These are phyloP conservation scores for Cruciata laevipes DNA, from an alignment of 257 asterid species.

Conservation along the genomic window DNA sequence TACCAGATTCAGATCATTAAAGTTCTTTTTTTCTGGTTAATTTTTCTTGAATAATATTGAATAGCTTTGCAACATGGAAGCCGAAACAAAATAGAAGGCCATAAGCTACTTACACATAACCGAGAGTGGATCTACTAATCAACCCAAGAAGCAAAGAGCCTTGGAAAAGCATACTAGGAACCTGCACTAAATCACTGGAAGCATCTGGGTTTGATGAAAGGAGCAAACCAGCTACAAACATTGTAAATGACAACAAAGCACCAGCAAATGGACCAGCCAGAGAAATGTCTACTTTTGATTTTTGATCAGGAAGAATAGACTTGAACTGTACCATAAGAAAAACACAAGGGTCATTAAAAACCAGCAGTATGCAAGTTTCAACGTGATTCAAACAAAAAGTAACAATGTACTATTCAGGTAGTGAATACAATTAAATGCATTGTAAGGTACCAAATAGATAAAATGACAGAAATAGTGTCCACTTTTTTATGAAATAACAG, in stretches of 20 bases:
- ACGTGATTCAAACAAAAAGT: neutral
- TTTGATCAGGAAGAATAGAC: slow-evolving; percentile 94
- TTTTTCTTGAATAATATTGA: neutral
- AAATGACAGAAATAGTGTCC: too few relatives aligned
- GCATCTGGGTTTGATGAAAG: slow-evolving; percentile 75
- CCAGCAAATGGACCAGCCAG: slow-evolving; percentile 90
- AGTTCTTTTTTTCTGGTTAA: neutral
- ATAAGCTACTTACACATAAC: slow-evolving; percentile 57
- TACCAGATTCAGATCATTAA: neutral
- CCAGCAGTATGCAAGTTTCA: neutral
- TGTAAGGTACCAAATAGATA: neutral
- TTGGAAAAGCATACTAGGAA: slow-evolving; percentile 92
- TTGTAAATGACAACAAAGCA: slow-evolving; percentile 70
- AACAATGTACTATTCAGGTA: neutral
- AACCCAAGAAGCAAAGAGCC: slow-evolving; percentile 98
- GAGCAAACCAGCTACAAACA: slow-evolving; percentile 74
- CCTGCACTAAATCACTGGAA: slow-evolving; percentile 80
- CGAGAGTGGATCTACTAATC: slow-evolving; percentile 70
- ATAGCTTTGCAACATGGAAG: neutral
- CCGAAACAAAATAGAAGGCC: neutral
- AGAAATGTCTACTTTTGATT: slow-evolving; percentile 80
- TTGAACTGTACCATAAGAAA: slow-evolving; percentile 57
- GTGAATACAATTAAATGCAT: neutral
- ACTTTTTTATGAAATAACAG: too few relatives aligned
- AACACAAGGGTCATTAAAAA: slow-evolving; percentile 2